Base-by-base conservation (phyloP, 1,139 yeast species). In the Yamadazyma sp. region DNA sequence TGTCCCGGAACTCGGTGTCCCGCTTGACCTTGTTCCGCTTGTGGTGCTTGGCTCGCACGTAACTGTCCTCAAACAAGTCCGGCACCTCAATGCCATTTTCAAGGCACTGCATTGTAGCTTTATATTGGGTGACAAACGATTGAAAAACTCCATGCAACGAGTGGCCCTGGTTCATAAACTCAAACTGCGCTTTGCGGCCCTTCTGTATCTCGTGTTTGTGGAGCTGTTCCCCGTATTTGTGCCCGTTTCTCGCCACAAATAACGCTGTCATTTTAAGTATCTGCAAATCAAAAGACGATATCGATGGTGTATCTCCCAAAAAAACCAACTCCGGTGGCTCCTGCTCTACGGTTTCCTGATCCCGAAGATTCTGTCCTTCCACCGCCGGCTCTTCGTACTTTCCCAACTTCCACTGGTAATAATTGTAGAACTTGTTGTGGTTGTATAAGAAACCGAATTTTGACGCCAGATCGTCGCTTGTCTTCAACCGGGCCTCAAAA, bases 191-290 rank as follows among this genome's bases (percentile, higher is more conserved):
- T 26, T 70, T 64, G 34, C 73, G 54, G 0, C 63, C 67, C 10
- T 57, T 57, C 11, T 59, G 59, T 27, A 59, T 62, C 41, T 71
- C 62, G 43, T 71, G 73, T 21, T 62, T 54, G 20, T 52, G 57
- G 31, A 76, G 57, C 28, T 60, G 56, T 5, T 59, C 54, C 7
- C 70, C 55, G 48, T 76, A 78, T 15, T 61, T 60, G 1, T 62
- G 60, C 0, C 87, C 86, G 48, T 81, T 78, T 13, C 59, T 52
- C 2, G 80, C 87, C 2, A 78, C 78, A 51, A 77, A 81, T 39
- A 80, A 68, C 0, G 97, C 97, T 0, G 92, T 78, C 3, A 80
- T 54, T 52, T 86, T 85, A 31, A 92, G 73, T 12, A 86, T 67
- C 31, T 83, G 85, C 29, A 83, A 61, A 56, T 89, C 96, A 31